These are phyloP conservation scores for Trametes coccinea DNA, from an alignment of 768 basidiomycete species.

Conservation along the genomic window DNA sequence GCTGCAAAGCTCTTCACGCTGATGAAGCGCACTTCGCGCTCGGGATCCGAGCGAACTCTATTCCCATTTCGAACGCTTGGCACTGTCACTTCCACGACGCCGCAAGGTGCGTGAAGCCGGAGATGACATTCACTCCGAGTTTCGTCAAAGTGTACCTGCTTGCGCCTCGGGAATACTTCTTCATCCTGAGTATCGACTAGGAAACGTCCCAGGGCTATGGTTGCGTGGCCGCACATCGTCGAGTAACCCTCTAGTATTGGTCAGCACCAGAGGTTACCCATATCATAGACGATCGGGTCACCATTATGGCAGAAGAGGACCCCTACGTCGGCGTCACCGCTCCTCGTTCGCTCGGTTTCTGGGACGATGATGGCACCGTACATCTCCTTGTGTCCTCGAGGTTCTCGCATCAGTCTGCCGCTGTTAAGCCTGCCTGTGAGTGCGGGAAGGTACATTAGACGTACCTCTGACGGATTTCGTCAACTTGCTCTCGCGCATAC, in stretches of 20 bases:
- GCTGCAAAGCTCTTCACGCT: constrained; percentile 40
- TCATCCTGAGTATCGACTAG: constrained; percentile 40
- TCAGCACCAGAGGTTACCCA: not conserved
- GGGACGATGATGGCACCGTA: constrained; percentile 41
- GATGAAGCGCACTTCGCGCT: constrained; percentile 35
- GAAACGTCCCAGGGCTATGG: constrained; percentile 43
- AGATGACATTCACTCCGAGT: constrained; percentile 25
- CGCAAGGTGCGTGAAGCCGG: constrained; percentile 42
- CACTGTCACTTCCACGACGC: constrained; percentile 37
- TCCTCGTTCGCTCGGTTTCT: constrained; percentile 37
- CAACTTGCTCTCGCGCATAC: constrained; percentile 33
- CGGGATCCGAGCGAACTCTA: constrained; percentile 31
- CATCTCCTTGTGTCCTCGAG: constrained; percentile 42
- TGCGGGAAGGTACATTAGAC: not conserved
- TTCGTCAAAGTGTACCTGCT: constrained; percentile 25
- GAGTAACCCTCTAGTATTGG: constrained; percentile 39
- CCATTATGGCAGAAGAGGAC: constrained; percentile 46
- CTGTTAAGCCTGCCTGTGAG: not conserved
- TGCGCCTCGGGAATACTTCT: constrained; percentile 34
- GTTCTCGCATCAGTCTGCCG: constrained; percentile 40
- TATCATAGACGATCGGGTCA: constrained; percentile 11
- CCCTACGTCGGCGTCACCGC: constrained; percentile 40
- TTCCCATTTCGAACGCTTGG: constrained; percentile 23
- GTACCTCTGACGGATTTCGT: constrained; percentile 29
- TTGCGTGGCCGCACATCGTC: constrained; percentile 46